Base-by-base conservation (phyloP, 129 eudicot genomes). In the Pseudognaphalium luteoalbum region DNA sequence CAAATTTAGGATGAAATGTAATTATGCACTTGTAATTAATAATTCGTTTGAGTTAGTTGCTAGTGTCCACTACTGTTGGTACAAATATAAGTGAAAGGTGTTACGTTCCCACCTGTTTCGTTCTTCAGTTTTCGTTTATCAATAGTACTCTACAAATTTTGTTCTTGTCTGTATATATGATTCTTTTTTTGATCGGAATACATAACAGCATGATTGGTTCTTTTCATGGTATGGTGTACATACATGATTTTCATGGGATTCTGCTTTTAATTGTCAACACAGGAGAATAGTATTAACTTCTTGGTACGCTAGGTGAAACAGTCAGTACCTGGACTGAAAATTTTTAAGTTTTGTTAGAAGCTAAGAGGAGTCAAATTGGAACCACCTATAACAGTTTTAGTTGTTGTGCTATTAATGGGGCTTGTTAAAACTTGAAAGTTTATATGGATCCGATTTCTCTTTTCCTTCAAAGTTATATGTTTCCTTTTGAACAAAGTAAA, bases 391-490 rank as follows among this genome's bases (percentile, higher is more conserved):
- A 59, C 15, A 10, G 15, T 25, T 59, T n/a, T 17, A 28, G 17
- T 76, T 66, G 16, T 66, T 54, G 51, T 35, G 66, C 66, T 2
- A 68, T 57, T 76, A 66, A 21, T 30, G 63, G 19, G 63, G 52
- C 44, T 70, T 3, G 9, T 78, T 47, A 61, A 71, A 78, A 70
- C 56, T 70, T 44, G 76, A 70, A 41, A 60, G 19, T 61, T 42
- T 19, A 47, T 30, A 20, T 59, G 71, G 60, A 62, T 71, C 29
- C 8, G 59, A 37, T 20, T 52, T 64, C 28, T 80, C 39, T 81
- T 50, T 33, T 52, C 76, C 56, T 30, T 44, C n/a, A 16, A 76
- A 75, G 57, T 37, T 70, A 62, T 70, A 22, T 25, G n/a, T 19
- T 56, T 70, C 39, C 63, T 52, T 39, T 62, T 74, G 30, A 54